Conservation (phyloP, 495 filamentous ascomycete genomes). For the Hypoxylon crocopeplum region DNA sequence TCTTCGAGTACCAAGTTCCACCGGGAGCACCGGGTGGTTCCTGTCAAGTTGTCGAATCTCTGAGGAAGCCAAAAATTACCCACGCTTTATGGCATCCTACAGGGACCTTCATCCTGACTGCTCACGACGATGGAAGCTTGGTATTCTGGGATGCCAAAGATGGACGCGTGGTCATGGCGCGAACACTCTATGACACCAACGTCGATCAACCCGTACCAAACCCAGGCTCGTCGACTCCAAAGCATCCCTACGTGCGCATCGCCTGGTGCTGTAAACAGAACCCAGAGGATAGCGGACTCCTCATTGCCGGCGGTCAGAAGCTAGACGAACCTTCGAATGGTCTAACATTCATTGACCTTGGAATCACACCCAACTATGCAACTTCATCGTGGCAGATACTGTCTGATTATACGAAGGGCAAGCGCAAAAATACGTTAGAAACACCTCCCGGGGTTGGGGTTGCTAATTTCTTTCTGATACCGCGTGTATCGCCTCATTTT, state of each 20-base stretch:
- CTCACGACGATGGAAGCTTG: constrained; percentile 86
- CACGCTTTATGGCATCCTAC: constrained; percentile 94
- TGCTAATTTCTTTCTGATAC: constrained; percentile 82
- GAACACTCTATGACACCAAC: constrained; percentile 75
- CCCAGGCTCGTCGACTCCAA: constrained; percentile 61
- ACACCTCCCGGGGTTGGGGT: constrained; percentile 82
- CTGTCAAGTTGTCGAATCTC: constrained; percentile 46
- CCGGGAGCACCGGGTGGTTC: constrained; percentile 89
- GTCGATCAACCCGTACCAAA: constrained; percentile 63
- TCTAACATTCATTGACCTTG: constrained; percentile 87
- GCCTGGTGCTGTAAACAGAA: constrained; percentile 93
- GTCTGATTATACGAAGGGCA: constrained; percentile 75
- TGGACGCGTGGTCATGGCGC: constrained; percentile 81
- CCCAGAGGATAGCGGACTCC: constrained; percentile 87
- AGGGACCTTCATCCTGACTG: constrained; percentile 86
- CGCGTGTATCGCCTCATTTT: constrained; percentile 81
- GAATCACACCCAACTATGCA: constrained; percentile 84
- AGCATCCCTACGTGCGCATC: constrained; percentile 71
- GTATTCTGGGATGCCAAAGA: constrained; percentile 96
- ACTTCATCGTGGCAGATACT: constrained; percentile 89
- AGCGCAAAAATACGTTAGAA: constrained; percentile 70
- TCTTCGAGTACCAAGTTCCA: constrained; percentile 82
- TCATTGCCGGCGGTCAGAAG: constrained; percentile 81
- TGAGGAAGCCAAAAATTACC: constrained; percentile 73
- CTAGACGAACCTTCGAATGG: constrained; percentile 70